These are phyloP conservation scores for Auricularia heimuer DNA, from an alignment of 768 basidiomycete species.

Conservation along the genomic window DNA sequence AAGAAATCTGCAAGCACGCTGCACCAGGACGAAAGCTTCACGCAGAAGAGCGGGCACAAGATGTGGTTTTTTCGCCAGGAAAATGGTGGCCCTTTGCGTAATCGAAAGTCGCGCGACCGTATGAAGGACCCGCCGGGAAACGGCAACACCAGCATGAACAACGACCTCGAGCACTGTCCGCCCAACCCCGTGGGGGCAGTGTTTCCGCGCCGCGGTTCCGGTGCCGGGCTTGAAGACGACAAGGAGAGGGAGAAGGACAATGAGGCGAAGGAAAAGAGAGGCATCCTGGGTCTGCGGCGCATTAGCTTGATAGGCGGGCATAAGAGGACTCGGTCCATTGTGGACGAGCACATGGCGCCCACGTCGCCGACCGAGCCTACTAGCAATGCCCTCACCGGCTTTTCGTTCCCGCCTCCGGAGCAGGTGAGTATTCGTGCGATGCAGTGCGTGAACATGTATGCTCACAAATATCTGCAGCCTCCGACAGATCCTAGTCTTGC, in stretches of 20 bases:
- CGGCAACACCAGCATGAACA: background rate
- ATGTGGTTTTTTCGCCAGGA: conserved; percentile 1
- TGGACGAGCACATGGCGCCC: background rate
- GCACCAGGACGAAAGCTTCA: background rate
- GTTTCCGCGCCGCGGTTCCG: background rate
- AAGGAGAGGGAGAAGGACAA: background rate
- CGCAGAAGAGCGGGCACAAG: background rate
- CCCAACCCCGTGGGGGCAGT: background rate
- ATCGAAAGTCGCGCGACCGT: background rate
- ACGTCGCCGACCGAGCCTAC: background rate
- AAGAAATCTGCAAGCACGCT: background rate
- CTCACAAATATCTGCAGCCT: background rate
- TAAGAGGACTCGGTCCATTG: background rate
- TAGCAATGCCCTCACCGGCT: background rate
- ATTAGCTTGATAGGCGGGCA: background rate
- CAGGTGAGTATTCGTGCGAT: too few relatives aligned
- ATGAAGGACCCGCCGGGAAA: background rate
- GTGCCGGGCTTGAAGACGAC: background rate
- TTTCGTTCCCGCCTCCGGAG: background rate
- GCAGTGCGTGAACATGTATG: background rate
- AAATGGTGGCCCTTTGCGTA: background rate
- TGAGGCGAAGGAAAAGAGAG: background rate
- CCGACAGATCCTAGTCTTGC: background rate
- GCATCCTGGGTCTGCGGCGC: background rate
- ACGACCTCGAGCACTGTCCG: background rate